Base-by-base conservation (phyloP, 177 flowering plant species). In the Vitis hybrid region DNA sequence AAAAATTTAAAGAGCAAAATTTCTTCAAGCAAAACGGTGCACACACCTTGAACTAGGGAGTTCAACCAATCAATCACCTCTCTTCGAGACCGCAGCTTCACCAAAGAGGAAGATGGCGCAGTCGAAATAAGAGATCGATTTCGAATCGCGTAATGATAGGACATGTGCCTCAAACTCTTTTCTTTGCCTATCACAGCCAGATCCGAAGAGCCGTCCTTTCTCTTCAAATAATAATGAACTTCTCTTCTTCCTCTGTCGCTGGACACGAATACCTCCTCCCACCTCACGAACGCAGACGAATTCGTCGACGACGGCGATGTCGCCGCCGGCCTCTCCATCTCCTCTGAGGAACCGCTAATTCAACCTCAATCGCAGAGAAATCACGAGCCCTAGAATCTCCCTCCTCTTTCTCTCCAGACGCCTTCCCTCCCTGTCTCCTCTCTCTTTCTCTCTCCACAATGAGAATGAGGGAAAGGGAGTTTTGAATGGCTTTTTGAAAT, bases 181-280 rank as follows among this genome's bases (percentile, higher is more conserved):
- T 92, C 96, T 63, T 77, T 87, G 13, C 97, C 98, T 5, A 91
- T 69, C 21, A 94, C 91, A 14, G 83, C 97, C 64, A 94, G 90
- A 84, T 89, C 94, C 32, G 79, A 72, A 4, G 67, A 56, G 14
- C 91, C 90, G 50, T 84, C 87, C 49, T 58, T 71, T 30, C 83
- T 75, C 78, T 83, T 85, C 78, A 94, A 72, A 61, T 77, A 86
- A 69, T 87, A 94, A 70, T 75, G 93, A 30, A 91, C 89, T 77
- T 84, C 89, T 60, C 86, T 80, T 67, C 79, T 80, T 61, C 94
- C 96, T 69, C 76, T 86, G 14, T 84, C 90, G 64, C 74, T 78
- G 61, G 84, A 82, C 13, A 84, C 85, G 2, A 62, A 50, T 65
- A 85, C 84, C 85, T 92, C 98, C n/a, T 85, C 86, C 92, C 93